Base-by-base conservation (phyloP, 2,329 filamentous ascomycete genomes). In the Ascochyta viciae-villosae region DNA sequence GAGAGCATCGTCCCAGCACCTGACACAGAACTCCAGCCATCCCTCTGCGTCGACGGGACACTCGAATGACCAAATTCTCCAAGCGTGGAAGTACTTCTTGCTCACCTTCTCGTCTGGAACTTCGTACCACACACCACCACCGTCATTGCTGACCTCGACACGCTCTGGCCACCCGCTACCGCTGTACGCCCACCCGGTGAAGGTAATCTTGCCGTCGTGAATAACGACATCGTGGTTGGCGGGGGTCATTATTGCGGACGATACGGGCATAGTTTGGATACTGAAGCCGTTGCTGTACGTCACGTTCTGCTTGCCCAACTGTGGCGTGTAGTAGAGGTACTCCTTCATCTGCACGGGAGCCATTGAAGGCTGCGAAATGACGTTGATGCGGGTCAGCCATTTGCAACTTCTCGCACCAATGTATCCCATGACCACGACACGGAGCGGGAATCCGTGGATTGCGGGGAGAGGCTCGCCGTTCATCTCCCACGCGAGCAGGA, bases 251-350 rank as follows among this genome's bases (percentile, higher is more conserved):
- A 89, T 89, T 19, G 87, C 87, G 15, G 81, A 84, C 42, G 82
- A 84, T 3, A 90, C 87, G 0, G 88, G 88, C 87, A 90, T 90
- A 33, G 89, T 87, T 65, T 91, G 88, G 64, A 89, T 90, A 59
- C 83, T 84, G 58, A 88, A 87, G 0, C 85, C 87, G 41, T 85
- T 84, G 15, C 78, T 84, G 62, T 83, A 82, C 8, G 75, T 77
- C 10, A 81, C 77, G 58, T 89, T 89, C 62, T 90, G 86, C 74
- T 89, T 90, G 10, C 87, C 87, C 0, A 87, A 76, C 68, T 91
- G 87, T 10, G 86, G 85, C 1, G 83, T 85, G 70, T 87, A 91
- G 74, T 90, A 89, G 0, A 89, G 77, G 50, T 89, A 89, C 66
- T 89, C 87, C 50, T 82, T 82, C 65, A 80, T 83, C 73, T 89